These are phyloP conservation scores for Jatropha multifida DNA, from an alignment of 441 rosid species.

Conservation along the genomic window DNA sequence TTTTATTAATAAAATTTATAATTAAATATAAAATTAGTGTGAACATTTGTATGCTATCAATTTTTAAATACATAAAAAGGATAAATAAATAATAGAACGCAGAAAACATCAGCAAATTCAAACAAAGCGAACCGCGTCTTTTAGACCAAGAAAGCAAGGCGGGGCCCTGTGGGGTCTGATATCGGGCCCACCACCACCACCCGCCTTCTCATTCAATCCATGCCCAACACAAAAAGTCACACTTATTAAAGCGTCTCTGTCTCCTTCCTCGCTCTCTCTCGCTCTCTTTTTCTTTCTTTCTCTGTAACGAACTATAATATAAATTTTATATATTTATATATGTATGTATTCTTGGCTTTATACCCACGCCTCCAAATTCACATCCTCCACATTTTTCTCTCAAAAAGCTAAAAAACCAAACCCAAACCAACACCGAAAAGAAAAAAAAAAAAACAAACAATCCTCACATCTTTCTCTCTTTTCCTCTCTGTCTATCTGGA, in stretches of 20 bases:
- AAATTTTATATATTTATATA: not conserved
- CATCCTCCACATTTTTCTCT: conserved; percentile 14
- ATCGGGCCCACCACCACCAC: not conserved
- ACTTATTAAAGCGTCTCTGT: not conserved
- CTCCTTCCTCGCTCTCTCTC: not conserved
- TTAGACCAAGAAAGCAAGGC: not conserved
- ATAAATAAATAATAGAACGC: not conserved
- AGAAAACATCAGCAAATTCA: not conserved
- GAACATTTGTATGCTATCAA: no score
- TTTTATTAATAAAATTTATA: no score
- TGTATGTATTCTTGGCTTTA: conserved; percentile 16
- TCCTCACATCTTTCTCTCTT: not conserved
- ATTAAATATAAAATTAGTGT: no score
- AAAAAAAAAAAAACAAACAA: not conserved
- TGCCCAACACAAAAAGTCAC: not conserved
- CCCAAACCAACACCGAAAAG: not conserved
- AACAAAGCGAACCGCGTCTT: not conserved
- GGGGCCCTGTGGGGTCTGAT: conserved; percentile 1
- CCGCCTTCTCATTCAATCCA: not conserved
- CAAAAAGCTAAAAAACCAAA: conserved; percentile 5
- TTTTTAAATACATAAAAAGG: no score
- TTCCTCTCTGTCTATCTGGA: conserved; percentile 8
- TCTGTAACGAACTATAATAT: not conserved
- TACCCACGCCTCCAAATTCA: conserved; percentile 17
- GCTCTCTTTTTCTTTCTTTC: not conserved